Percentiles rank a stretch among this genome's conserved stretches.
Conservation (phyloP, 2,329 filamentous ascomycete species). For the Fusarium duplospermum region DNA sequence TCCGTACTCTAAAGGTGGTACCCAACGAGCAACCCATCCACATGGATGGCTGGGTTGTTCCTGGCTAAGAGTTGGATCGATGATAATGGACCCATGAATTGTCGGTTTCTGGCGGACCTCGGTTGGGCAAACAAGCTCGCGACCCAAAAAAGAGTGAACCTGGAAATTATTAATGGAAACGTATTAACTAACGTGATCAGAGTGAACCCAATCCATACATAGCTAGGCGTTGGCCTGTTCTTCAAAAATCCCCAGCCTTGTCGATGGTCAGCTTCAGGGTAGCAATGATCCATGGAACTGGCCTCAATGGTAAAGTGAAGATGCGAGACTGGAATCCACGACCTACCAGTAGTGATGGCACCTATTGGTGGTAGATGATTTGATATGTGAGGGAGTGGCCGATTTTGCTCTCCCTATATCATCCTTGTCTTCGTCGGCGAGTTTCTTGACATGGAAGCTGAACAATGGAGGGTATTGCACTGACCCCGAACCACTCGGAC, state of each 20-base stretch:
- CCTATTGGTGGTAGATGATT: background rate
- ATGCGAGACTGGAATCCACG: background rate
- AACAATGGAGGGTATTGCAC: background rate
- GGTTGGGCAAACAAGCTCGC: background rate
- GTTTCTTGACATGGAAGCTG: background rate
- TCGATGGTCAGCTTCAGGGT: background rate
- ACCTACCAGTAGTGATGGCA: background rate
- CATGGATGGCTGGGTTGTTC: background rate
- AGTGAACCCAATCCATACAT: background rate
- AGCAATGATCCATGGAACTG: background rate
- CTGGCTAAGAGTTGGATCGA: background rate
- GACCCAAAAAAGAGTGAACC: background rate
- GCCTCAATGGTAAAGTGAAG: background rate
- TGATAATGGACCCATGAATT: background rate
- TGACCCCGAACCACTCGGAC: background rate
- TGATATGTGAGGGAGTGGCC: background rate
- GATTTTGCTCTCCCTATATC: background rate
- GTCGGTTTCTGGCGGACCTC: background rate
- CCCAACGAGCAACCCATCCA: background rate
- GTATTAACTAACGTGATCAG: background rate
- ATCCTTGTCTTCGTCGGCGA: background rate
- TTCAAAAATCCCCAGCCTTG: background rate
- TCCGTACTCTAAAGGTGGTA: background rate
- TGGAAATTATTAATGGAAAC: background rate
- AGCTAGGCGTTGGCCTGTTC: background rate